These are phyloP conservation scores for Talaromyces sp. DNA, from an alignment of 2,329 filamentous ascomycete species.

Conservation along the genomic window DNA sequence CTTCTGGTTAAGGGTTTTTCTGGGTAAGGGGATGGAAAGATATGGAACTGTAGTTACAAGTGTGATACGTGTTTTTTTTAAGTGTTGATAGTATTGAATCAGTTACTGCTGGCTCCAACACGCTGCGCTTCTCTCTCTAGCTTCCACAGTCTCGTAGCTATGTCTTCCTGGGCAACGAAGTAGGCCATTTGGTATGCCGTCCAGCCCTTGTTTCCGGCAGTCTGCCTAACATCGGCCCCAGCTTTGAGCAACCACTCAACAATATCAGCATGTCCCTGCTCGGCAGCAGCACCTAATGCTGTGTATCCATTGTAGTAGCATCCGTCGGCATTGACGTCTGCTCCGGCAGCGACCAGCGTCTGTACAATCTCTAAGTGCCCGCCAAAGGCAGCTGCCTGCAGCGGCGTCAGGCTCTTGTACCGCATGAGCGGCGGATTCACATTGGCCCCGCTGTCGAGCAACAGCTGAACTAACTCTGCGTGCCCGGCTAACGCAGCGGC, in stretches of 20 bases:
- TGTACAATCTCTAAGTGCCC: conserved; percentile 11
- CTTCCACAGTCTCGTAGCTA: conserved; percentile 5
- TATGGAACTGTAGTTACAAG: not conserved
- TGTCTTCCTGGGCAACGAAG: conserved; percentile 8
- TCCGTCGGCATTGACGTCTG: conserved; percentile 13
- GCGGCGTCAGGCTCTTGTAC: conserved; percentile 8
- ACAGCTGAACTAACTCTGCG: conserved; percentile 13
- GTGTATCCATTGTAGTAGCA: conserved; percentile 12
- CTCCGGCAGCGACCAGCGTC: conserved; percentile 11
- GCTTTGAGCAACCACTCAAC: conserved; percentile 11
- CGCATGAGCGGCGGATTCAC: conserved; percentile 12
- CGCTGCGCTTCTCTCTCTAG: conserved; percentile 1
- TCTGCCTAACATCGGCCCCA: conserved; percentile 6
- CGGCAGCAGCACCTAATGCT: conserved; percentile 12
- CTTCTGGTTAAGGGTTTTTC: conserved; percentile 3
- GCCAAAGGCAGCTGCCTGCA: conserved; percentile 14
- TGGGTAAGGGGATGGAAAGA: not conserved
- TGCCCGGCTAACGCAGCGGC: conserved; percentile 12
- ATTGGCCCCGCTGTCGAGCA: conserved; percentile 16
- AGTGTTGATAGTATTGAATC: not conserved
- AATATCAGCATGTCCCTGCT: conserved; percentile 13
- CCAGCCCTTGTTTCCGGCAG: conserved; percentile 11
- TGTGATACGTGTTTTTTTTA: not conserved
- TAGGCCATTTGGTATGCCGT: conserved; percentile 8
- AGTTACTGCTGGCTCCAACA: not conserved